Evolutionary conservation across 805 yeast genomes (phyloP).

Genomic region (Pichia manshurica): DNA sequence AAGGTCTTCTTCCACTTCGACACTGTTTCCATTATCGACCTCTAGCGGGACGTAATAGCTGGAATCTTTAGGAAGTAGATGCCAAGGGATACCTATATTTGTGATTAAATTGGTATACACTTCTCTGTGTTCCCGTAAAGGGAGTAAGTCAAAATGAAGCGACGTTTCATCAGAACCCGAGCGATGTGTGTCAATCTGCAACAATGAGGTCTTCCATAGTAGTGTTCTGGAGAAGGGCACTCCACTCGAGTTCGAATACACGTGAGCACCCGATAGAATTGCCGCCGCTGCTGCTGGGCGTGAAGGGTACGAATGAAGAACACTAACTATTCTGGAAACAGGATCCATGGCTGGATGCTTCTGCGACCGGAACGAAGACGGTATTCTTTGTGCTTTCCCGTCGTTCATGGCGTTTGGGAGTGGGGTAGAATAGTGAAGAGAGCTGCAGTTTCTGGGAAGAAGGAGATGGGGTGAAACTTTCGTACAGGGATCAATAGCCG

Average conservation of each 20-base stretch:
- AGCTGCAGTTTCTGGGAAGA: too few species aligned
- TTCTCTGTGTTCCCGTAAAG: constrained; percentile 17
- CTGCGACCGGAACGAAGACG: not conserved
- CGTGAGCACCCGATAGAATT: constrained; percentile 9
- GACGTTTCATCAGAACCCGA: constrained; percentile 7
- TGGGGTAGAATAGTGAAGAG: too few species aligned
- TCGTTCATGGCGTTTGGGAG: too few species aligned
- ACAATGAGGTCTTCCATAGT: constrained; percentile 18
- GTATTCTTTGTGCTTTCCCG: not conserved
- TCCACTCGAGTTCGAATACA: constrained; percentile 5
- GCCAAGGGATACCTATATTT: constrained; percentile 32
- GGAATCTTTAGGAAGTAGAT: constrained; percentile 24
- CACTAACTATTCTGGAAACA: not conserved
- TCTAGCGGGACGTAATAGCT: constrained; percentile 16
- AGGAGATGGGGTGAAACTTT: too few species aligned
- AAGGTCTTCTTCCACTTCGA: constrained; percentile 7
- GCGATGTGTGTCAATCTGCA: constrained; percentile 11
- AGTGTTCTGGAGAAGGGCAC: constrained; percentile 18
- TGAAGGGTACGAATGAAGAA: constrained; percentile 7
- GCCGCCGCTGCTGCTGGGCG: constrained; percentile 11
- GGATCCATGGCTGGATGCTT: not conserved
- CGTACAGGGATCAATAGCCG: too few species aligned
- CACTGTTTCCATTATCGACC: constrained; percentile 12
- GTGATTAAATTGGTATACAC: constrained; percentile 17
- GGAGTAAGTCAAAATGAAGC: constrained; percentile 16